Conservation (phyloP, 768 basidiomycete species). For the Tricholoma sp. region DNA sequence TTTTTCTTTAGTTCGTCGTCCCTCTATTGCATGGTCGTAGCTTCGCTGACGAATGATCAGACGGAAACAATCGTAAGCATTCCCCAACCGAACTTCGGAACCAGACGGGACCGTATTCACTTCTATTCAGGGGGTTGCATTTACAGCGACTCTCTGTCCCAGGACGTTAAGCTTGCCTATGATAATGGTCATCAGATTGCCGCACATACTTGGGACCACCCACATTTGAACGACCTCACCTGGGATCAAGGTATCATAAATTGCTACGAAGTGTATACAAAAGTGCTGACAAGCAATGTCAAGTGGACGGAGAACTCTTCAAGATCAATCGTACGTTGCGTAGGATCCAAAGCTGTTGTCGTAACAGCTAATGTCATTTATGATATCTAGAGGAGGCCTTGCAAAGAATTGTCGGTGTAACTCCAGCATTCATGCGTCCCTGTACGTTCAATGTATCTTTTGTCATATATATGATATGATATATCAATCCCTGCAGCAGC, state of each 20-base stretch:
- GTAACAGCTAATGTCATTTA: neutral
- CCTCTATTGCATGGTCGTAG: neutral
- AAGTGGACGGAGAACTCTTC: neutral
- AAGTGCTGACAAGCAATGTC: neutral
- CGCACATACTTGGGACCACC: conserved; percentile 46
- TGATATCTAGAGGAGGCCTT: conserved; percentile 27
- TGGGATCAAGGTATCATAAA: conserved; percentile 21
- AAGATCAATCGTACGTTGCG: neutral
- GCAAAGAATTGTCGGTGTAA: conserved; percentile 29
- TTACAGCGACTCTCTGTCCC: conserved; percentile 23
- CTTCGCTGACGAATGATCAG: neutral
- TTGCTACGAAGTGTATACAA: too few species aligned
- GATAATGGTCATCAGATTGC: conserved; percentile 39
- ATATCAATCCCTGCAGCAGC: conserved; percentile 16
- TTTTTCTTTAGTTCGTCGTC: conserved; percentile 29
- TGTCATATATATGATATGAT: too few species aligned
- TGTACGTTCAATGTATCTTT: conserved; percentile 19
- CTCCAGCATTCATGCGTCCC: conserved; percentile 37
- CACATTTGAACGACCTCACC: conserved; percentile 28
- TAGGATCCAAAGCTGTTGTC: neutral
- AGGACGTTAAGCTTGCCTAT: conserved; percentile 30
- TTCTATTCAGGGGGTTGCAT: conserved; percentile 24
- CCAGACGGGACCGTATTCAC: too few species aligned
- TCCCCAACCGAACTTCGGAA: neutral
- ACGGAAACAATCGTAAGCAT: conserved; percentile 26